phyloP scores from a whole-genome alignment of 768 basidiomycete genomes.

The Scleroderma bovista region DNA sequence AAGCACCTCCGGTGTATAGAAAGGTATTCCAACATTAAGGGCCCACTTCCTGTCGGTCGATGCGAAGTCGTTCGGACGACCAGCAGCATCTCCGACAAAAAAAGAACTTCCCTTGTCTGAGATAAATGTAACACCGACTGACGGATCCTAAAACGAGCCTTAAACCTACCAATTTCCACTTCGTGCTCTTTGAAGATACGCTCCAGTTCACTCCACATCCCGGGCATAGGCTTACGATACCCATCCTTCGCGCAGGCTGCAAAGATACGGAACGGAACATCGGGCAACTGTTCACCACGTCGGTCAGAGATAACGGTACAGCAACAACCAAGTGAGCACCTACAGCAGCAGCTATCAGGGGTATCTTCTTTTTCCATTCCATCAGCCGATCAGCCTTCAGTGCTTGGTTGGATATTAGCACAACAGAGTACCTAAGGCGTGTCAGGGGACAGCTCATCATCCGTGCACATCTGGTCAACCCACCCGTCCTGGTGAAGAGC shows the following conservation, averaged over 20 bases:
- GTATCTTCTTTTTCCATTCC: conserved; percentile 76
- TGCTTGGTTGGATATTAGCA: conserved; percentile 80
- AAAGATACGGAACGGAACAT: conserved; percentile 71
- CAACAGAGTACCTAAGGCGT: conserved; percentile 52
- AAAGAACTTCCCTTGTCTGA: conserved; percentile 63
- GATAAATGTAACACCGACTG: neutral
- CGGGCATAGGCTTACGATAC: conserved; percentile 82
- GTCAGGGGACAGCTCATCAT: neutral
- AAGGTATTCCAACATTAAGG: conserved; percentile 63
- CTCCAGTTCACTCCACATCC: conserved; percentile 78
- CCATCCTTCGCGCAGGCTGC: conserved; percentile 72
- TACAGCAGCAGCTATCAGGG: conserved; percentile 59
- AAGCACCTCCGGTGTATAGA: conserved; percentile 79
- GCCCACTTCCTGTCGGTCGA: conserved; percentile 87
- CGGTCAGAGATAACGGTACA: neutral
- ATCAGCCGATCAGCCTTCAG: conserved; percentile 43
- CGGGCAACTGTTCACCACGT: conserved; percentile 45
- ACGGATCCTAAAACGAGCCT: too few relatives aligned
- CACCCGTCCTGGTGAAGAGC: conserved; percentile 58
- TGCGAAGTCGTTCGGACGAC: conserved; percentile 70
- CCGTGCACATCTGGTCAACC: conserved; percentile 9
- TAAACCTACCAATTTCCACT: conserved; percentile 55
- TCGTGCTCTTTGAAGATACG: conserved; percentile 52
- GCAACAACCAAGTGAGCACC: conserved; percentile 12
- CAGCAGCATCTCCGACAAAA: conserved; percentile 90